Evolutionary conservation across 2,329 filamentous ascomycete genomes (phyloP).

Genomic region (Colletotrichum australisinense): DNA sequence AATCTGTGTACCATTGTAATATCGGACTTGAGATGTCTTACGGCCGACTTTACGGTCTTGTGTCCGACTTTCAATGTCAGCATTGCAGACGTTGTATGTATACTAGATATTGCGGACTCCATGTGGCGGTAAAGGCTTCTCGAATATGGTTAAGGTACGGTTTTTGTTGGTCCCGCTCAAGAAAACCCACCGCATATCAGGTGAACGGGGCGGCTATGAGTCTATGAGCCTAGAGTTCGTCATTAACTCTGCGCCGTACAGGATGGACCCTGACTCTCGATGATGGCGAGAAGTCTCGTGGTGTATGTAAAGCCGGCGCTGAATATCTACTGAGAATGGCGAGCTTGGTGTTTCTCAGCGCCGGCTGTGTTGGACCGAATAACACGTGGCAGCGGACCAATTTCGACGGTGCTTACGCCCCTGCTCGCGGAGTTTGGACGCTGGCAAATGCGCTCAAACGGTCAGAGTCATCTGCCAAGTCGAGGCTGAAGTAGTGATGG

Average conservation of each 20-base stretch:
- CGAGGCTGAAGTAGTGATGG: neutral
- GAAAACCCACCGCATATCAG: neutral
- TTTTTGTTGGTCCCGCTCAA: neutral
- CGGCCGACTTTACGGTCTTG: neutral
- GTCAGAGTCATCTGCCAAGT: neutral
- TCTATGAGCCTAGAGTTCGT: slow-evolving; percentile 10
- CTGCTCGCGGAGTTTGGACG: slow-evolving; percentile 6
- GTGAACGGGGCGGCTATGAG: slow-evolving; percentile 5
- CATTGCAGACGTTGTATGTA: too few species aligned
- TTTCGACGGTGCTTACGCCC: neutral
- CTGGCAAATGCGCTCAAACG: neutral
- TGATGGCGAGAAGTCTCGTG: neutral
- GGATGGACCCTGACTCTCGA: slow-evolving; percentile 4
- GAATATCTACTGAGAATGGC: neutral
- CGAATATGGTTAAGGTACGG: neutral
- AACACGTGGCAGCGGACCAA: slow-evolving; percentile 18
- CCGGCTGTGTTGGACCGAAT: neutral
- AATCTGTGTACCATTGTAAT: neutral
- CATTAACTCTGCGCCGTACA: neutral
- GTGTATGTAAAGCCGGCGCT: neutral
- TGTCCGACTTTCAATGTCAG: neutral
- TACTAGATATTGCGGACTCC: too few species aligned
- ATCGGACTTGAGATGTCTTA: slow-evolving; percentile 5
- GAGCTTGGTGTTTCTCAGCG: neutral
- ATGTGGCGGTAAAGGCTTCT: neutral